Base-by-base conservation (phyloP, 352 stramenopile genomes). In the Globisporangium iwayamae region DNA sequence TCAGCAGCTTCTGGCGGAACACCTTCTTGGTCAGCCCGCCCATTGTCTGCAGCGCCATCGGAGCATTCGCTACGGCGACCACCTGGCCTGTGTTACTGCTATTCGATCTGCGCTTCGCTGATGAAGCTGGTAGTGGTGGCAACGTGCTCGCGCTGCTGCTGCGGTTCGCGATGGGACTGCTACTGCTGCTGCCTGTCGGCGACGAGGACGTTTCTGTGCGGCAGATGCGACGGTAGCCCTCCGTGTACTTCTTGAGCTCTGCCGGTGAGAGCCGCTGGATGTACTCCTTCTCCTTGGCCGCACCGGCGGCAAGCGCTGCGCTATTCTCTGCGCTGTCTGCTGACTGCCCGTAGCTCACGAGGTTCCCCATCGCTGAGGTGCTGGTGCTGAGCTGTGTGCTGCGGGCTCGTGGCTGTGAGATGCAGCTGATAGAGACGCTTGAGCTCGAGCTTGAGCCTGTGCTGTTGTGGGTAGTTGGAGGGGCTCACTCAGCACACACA, bases 1-100 rank as follows among this genome's bases (percentile, higher is more conserved):
- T 76, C 16, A 96, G 72, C 28, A 96, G 65, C 64, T 94, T 94
- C 56, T 71, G 77, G n/a, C 87, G 85, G 53, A 96, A 96, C 45
- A 84, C 57, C 53, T 90, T 90, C 71, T 93, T 93, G 58, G 43
- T 78, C 41, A 93, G 48, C 16, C 77, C 52, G 16, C 25, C 13
- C 20, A 13, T 7, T 25, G 22, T 4, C 14, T 41, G 13, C 32
- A 22, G 18, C 22, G 38, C 38, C 20, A 55, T 45, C 11, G 56
- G 56, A 2, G 55, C 39, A 38, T 63, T 34, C 14, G 14, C 18
- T 3, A 63, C 63, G 0, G 58, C 64, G 2, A 38, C 64, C 2
- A 39, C 64, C n/a, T 61, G 56, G 7, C 38, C 18, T 10, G 4
- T 5, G 43, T 6, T 58, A 16, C 25, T 47, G 41, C 48, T 38